Percentiles rank a stretch among this genome's conserved stretches.
Evolutionary conservation across 345 rosid genomes (phyloP).

Genomic region (Eucalyptus pauciflora): DNA sequence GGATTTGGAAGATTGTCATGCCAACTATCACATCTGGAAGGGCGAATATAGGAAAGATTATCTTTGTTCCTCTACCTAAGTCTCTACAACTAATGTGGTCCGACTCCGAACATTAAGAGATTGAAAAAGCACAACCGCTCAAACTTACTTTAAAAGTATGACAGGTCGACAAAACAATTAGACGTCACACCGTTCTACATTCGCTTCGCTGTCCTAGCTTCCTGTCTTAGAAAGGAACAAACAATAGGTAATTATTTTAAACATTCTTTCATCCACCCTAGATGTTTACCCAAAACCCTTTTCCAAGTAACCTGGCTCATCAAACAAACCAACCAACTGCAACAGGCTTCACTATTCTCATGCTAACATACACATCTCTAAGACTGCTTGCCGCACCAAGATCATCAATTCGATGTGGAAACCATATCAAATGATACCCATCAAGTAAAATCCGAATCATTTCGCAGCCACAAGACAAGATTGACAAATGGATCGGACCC

Average conservation of each 20-base stretch:
- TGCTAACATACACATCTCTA: neutral
- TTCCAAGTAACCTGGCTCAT: neutral
- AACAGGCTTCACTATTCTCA: neutral
- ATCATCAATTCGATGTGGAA: neutral
- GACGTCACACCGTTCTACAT: neutral
- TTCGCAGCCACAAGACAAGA: neutral
- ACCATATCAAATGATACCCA: neutral
- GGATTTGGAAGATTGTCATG: neutral
- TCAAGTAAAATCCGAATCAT: neutral
- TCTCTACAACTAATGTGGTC: neutral
- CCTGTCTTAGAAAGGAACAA: neutral
- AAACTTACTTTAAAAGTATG: neutral
- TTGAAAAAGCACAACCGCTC: neutral
- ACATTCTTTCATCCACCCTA: neutral
- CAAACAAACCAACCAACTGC: neutral
- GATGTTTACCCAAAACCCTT: neutral
- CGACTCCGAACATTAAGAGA: neutral
- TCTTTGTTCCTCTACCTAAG: neutral
- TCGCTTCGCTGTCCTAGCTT: neutral
- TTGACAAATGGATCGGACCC: neutral
- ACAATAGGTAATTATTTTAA: neutral
- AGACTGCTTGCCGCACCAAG: neutral
- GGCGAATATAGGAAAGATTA: neutral
- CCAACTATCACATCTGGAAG: neutral
- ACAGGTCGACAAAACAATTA: neutral